phyloP scores from a whole-genome alignment of 805 yeast species.

The Saccharomycopsis oosterbeekiorum region DNA sequence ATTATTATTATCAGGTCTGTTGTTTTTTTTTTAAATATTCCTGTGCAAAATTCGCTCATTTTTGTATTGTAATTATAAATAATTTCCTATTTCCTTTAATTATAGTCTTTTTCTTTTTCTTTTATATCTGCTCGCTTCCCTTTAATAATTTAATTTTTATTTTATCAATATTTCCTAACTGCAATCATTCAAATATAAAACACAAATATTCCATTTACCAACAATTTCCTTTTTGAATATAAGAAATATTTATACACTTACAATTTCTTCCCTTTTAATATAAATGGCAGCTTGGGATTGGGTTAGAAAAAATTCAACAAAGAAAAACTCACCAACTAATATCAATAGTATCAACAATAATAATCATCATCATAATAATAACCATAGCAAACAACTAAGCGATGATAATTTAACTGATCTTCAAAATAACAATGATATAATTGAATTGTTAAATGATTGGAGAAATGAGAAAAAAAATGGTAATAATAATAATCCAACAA shows the following conservation, averaged over 20 bases:
- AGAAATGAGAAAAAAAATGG: background rate
- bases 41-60: background rate
- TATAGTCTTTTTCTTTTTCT: background rate
- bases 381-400: background rate
- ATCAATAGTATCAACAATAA: background rate
- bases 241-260: background rate
- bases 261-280: background rate
- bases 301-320: constrained; percentile 2
- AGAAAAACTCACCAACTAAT: background rate
- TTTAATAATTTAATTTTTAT: background rate
- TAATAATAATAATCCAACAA: background rate
- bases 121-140: background rate
- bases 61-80: background rate
- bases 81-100: background rate
- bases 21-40: background rate
- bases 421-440: background rate
- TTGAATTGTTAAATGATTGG: background rate
- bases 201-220: no score
- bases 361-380: background rate
- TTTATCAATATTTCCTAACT: background rate
- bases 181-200: no score
- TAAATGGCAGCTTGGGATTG: constrained; percentile 2
- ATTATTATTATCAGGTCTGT: background rate
- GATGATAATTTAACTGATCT: background rate
- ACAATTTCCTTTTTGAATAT: background rate